Evolutionary conservation across 371 early-diverging fungal genomes (phyloP).

Genomic region (Capillidium rhysosporum): DNA sequence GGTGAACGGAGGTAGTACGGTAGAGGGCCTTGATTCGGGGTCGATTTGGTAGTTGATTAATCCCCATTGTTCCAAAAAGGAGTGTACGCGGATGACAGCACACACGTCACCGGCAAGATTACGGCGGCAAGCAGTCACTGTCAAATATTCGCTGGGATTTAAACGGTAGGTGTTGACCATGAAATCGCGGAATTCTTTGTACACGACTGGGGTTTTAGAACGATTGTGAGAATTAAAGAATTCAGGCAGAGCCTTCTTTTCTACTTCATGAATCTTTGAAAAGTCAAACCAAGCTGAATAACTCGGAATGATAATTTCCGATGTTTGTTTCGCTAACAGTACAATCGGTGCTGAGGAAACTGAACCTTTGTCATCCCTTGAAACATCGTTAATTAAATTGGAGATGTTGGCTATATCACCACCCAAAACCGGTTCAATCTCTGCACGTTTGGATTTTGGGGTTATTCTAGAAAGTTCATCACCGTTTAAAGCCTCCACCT

Average conservation of each 20-base stretch:
- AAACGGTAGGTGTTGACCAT: slow-evolving; percentile 94
- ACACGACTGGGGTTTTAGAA: slow-evolving; percentile 78
- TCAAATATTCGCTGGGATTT: slow-evolving; percentile 85
- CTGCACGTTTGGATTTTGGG: slow-evolving; percentile 29
- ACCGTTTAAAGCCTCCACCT: slow-evolving; percentile 5
- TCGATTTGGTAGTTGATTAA: slow-evolving; percentile 93
- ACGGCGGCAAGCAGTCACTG: slow-evolving; percentile 88
- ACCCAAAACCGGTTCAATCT: slow-evolving; percentile 40
- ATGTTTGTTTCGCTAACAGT: slow-evolving; percentile 45
- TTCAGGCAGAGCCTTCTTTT: slow-evolving; percentile 79
- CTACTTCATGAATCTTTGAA: slow-evolving; percentile 66
- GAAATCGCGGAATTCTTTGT: slow-evolving; percentile 92
- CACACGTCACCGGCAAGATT: slow-evolving; percentile 95
- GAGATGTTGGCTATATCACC: slow-evolving; percentile 44
- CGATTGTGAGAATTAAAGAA: slow-evolving; percentile 83
- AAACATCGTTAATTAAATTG: slow-evolving; percentile 13
- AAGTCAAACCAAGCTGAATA: slow-evolving; percentile 92
- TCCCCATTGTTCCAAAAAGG: slow-evolving; percentile 98
- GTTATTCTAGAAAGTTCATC: slow-evolving; percentile 8
- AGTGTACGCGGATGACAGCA: slow-evolving; percentile 91
- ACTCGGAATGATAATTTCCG: slow-evolving; percentile 51
- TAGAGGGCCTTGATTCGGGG: slow-evolving; percentile 75
- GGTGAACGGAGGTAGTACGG: slow-evolving; percentile 81
- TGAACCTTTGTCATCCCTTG: not conserved
- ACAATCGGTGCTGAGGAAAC: slow-evolving; percentile 11